A percentile compares a stretch with the other conserved stretches of the same genome.
phyloP scores from a whole-genome alignment of 2,329 filamentous ascomycete species.

The Calonectria montana region DNA sequence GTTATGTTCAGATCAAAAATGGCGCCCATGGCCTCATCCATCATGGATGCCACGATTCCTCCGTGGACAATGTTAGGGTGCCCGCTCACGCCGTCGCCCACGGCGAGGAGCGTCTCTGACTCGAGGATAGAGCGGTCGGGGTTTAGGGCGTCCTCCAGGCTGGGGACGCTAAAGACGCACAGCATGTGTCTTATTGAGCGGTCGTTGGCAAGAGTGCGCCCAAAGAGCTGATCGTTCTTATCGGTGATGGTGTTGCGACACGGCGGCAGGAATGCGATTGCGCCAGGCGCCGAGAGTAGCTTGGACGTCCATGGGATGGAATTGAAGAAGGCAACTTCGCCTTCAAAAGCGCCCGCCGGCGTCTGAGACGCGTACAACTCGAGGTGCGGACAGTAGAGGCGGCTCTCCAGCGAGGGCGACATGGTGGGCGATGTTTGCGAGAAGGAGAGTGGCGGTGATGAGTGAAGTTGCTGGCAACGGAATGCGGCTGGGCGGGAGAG shows the following conservation, averaged over 20 bases:
- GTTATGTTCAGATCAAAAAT: conserved; percentile 51
- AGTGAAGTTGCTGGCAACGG: conserved; percentile 6
- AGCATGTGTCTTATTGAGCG: conserved; percentile 49
- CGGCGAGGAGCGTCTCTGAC: conserved; percentile 45
- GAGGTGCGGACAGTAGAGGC: conserved; percentile 47
- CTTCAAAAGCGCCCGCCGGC: conserved; percentile 40
- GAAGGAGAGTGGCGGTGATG: conserved; percentile 2
- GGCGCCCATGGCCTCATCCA: conserved; percentile 52
- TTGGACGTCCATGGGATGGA: conserved; percentile 50
- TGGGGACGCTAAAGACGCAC: conserved; percentile 46
- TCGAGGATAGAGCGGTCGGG: conserved; percentile 41
- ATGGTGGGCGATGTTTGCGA: conserved; percentile 31
- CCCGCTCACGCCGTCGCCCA: conserved; percentile 49
- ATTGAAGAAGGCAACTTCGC: conserved; percentile 47
- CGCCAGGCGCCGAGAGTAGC: conserved; percentile 41
- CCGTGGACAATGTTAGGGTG: conserved; percentile 50
- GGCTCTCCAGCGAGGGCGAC: conserved; percentile 34
- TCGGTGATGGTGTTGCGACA: conserved; percentile 45
- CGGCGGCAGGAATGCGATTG: conserved; percentile 48
- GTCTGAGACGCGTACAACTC: conserved; percentile 42
- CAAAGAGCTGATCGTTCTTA: conserved; percentile 50
- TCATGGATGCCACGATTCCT: conserved; percentile 48
- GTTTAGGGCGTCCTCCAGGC: conserved; percentile 38
- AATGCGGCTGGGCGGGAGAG: neutral
- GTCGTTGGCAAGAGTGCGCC: conserved; percentile 43